Conservation (phyloP, 108 stramenopile species). For the Aurantiochytrium sp. region DNA sequence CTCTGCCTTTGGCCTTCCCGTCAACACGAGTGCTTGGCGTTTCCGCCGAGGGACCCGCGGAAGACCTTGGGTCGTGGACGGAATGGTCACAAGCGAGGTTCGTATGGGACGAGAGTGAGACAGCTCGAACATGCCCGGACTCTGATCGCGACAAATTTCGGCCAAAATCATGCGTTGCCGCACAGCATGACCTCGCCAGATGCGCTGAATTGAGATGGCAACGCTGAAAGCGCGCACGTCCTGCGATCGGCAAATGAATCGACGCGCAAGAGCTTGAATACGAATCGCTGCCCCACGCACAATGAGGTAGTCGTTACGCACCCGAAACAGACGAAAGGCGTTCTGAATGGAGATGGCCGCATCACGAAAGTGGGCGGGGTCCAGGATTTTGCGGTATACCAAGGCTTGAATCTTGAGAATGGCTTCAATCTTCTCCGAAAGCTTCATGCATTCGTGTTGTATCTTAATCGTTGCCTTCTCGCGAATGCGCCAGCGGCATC, state of each 20-base stretch:
- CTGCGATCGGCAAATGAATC: background rate
- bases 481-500: background rate
- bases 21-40: background rate
- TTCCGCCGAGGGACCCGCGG: background rate
- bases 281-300: background rate
- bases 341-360: background rate
- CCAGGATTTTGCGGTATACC: background rate
- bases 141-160: background rate
- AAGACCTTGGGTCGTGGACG: background rate
- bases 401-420: background rate
- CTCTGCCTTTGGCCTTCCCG: background rate
- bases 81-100: background rate
- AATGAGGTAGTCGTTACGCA: constrained; percentile 5
- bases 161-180: background rate
- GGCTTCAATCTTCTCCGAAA: background rate
- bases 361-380: background rate
- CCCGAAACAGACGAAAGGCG: background rate
- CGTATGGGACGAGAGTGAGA: background rate
- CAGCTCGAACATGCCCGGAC: background rate
- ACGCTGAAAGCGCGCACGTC: background rate
- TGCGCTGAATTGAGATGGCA: background rate
- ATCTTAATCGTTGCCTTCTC: background rate
- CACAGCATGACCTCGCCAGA: background rate
- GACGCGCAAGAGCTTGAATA: background rate
- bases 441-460: background rate